These are phyloP conservation scores for Aureobasidium sp. DNA, from an alignment of 2,329 filamentous ascomycete genomes.

Conservation along the genomic window DNA sequence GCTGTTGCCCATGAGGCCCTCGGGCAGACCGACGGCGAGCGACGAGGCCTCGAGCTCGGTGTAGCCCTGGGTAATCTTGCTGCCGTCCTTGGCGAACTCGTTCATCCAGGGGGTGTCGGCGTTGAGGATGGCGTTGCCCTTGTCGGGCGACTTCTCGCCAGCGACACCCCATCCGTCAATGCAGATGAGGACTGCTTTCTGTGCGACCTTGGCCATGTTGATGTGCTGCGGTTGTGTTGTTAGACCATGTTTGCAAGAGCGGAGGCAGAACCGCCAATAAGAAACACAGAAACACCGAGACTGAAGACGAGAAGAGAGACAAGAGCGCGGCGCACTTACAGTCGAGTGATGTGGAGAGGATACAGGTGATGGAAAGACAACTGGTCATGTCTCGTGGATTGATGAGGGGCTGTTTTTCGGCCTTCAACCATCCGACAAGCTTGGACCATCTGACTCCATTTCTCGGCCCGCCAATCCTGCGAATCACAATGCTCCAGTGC, in stretches of 20 bases:
- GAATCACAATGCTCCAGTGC: no score
- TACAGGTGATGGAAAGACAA: neutral
- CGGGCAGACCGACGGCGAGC: conserved; percentile 86
- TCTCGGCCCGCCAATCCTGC: neutral
- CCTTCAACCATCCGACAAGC: neutral
- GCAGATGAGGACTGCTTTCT: conserved; percentile 73
- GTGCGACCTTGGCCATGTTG: conserved; percentile 56
- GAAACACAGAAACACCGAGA: neutral
- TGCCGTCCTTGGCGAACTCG: conserved; percentile 58
- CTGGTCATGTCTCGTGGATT: neutral
- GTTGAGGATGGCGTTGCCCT: conserved; percentile 92
- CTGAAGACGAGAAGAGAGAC: no score
- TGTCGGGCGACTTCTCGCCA: conserved; percentile 66
- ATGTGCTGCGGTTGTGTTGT: neutral
- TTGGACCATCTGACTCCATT: conserved; percentile 2
- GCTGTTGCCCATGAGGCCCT: conserved; percentile 97
- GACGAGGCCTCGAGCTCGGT: conserved; percentile 93
- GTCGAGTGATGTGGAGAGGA: neutral
- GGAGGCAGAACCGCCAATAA: neutral
- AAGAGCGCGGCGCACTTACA: neutral
- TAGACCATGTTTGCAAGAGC: neutral
- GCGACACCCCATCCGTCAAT: conserved; percentile 98
- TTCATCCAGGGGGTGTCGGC: conserved; percentile 95
- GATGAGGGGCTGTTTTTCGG: conserved; percentile 1
- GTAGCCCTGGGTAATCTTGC: conserved; percentile 72